Conservation (phyloP, 257 asterid genomes). For the Lycium barbarum region DNA sequence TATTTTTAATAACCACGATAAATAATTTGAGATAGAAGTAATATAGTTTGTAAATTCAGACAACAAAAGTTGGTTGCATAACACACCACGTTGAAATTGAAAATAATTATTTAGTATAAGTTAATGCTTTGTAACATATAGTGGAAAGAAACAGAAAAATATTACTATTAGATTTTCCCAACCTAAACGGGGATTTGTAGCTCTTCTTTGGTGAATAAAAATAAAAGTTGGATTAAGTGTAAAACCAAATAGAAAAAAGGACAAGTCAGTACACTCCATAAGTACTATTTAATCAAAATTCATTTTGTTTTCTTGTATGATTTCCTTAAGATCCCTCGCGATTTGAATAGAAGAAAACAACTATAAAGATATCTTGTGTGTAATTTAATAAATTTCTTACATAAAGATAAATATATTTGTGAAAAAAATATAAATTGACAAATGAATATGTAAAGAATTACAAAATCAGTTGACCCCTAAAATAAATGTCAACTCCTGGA, state of each 20-base stretch:
- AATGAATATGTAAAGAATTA: no score
- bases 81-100: not conserved
- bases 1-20: no score
- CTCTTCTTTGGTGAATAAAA: not conserved
- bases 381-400: no score
- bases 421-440: no score
- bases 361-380: no score
- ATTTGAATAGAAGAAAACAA: no score
- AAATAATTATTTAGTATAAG: not conserved
- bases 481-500: not conserved
- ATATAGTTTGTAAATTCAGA: not conserved
- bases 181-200: not conserved
- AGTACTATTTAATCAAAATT: not conserved
- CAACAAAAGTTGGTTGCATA: not conserved
- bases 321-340: not conserved
- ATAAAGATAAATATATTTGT: no score
- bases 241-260: not conserved
- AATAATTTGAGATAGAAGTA: no score
- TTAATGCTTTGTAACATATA: not conserved
- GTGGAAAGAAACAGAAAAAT: not conserved
- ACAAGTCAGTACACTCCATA: not conserved
- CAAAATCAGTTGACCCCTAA: no score
- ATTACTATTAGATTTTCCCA: not conserved
- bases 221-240: not conserved
- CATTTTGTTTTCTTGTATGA: conserved; percentile 7